A percentile compares a stretch with the other conserved stretches of the same genome.
Conservation (phyloP, 1,139 yeast genomes). For the Candida albicans region DNA sequence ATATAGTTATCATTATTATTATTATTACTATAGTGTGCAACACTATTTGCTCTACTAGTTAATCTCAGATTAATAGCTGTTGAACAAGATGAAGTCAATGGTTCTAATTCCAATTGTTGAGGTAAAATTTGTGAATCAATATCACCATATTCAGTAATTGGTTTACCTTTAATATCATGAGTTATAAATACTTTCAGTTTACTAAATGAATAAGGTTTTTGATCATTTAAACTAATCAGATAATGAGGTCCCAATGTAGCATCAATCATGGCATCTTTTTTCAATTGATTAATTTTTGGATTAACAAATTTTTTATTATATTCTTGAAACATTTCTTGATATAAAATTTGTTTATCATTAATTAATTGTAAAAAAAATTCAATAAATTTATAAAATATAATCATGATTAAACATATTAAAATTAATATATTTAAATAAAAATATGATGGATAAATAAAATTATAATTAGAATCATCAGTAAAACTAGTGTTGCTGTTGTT, state of each 20-base stretch:
- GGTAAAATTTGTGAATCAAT: conserved; percentile 9
- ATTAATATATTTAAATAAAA: conserved; percentile 38
- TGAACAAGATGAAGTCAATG: conserved; percentile 1
- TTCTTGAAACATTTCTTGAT: conserved; percentile 63
- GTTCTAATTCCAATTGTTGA: conserved; percentile 2
- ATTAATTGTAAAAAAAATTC: conserved; percentile 47
- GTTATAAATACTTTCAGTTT: conserved; percentile 46
- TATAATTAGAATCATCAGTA: too few species aligned
- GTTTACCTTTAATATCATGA: conserved; percentile 47
- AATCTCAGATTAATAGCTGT: conserved; percentile 3
- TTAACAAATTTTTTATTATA: conserved; percentile 65
- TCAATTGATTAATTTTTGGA: conserved; percentile 54
- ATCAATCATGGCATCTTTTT: conserved; percentile 66
- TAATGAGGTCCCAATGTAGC: conserved; percentile 49
- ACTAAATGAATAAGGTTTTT: conserved; percentile 30
- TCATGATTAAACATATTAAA: conserved; percentile 37
- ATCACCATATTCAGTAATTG: conserved; percentile 16
- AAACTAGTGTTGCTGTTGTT: conserved; percentile 1
- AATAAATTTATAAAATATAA: conserved; percentile 38
- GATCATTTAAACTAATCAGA: conserved; percentile 31
- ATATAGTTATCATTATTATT: background rate
- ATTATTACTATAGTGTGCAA: background rate
- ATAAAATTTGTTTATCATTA: conserved; percentile 60
- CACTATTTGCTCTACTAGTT: conserved; percentile 7
- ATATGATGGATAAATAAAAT: conserved; percentile 13